These are phyloP conservation scores for Nicotiana knightiana DNA, from an alignment of 257 asterid genomes.

Conservation along the genomic window DNA sequence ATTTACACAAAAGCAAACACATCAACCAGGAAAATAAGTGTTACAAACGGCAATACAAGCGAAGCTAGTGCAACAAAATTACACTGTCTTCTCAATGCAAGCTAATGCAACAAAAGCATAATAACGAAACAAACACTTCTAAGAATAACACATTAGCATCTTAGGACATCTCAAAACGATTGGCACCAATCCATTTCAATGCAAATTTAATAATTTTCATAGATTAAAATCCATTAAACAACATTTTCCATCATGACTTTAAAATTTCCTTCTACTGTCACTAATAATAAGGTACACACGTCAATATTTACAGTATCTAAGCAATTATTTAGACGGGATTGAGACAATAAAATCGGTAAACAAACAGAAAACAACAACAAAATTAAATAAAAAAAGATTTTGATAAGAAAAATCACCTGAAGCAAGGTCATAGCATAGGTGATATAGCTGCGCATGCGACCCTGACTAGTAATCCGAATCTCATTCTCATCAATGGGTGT, in stretches of 20 bases:
- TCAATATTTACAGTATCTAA: not conserved
- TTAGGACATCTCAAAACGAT: no score
- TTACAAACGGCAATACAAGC: not conserved
- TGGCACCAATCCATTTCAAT: no score
- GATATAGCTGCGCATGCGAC: constrained; percentile 67
- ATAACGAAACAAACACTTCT: no score
- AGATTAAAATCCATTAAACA: no score
- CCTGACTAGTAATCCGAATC: constrained; percentile 72
- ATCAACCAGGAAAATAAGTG: not conserved
- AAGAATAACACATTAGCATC: no score
- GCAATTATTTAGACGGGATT: not conserved
- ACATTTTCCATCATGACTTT: not conserved
- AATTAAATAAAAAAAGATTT: not conserved
- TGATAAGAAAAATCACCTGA: constrained; percentile 23
- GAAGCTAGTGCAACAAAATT: not conserved
- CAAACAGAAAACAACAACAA: not conserved
- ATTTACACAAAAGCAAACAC: not conserved
- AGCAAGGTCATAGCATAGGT: constrained; percentile 54
- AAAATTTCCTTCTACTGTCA: not conserved
- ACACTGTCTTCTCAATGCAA: not conserved
- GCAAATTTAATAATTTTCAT: no score
- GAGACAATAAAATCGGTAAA: not conserved
- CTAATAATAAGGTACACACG: not conserved
- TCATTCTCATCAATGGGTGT: constrained; percentile 59
- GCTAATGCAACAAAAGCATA: no score